Conservation (phyloP, 73 alveolate genomes). For the Stentor coeruleus region DNA sequence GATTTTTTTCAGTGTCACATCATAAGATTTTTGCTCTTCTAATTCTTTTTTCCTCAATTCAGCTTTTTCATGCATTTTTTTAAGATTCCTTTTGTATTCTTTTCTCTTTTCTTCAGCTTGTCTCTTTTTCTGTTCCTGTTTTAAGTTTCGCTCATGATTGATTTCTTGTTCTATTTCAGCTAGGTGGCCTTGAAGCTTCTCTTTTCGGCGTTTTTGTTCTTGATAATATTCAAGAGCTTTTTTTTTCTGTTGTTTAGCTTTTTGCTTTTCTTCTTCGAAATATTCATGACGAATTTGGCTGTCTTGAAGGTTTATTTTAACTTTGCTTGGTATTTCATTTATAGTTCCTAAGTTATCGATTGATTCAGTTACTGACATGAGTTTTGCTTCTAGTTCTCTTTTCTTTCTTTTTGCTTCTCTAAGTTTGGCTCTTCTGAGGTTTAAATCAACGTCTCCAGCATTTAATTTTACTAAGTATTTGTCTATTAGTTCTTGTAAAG, state of each 20-base stretch:
- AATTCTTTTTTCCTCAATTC: conserved; percentile 1
- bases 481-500: background rate
- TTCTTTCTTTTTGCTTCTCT: conserved; percentile 19
- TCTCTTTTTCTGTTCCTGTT: background rate
- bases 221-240: background rate
- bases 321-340: background rate
- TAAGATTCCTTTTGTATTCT: background rate
- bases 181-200: background rate
- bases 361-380: background rate
- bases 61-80: conserved; percentile 8
- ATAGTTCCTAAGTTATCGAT: background rate
- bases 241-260: background rate
- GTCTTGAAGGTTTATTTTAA: conserved; percentile 16
- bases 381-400: conserved; percentile 16
- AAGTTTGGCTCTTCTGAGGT: conserved; percentile 25
- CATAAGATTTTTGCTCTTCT: background rate
- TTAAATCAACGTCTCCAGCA: conserved; percentile 12
- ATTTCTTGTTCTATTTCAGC: background rate
- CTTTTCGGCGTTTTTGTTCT: background rate
- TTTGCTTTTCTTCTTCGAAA: background rate
- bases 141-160: background rate
- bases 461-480: background rate
- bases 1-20: background rate
- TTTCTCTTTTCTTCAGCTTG: background rate
- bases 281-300: background rate